Percentiles rank a stretch among this genome's conserved stretches.
phyloP scores from a whole-genome alignment of 768 basidiomycete genomes.

The Sporobolomyces roseus region DNA sequence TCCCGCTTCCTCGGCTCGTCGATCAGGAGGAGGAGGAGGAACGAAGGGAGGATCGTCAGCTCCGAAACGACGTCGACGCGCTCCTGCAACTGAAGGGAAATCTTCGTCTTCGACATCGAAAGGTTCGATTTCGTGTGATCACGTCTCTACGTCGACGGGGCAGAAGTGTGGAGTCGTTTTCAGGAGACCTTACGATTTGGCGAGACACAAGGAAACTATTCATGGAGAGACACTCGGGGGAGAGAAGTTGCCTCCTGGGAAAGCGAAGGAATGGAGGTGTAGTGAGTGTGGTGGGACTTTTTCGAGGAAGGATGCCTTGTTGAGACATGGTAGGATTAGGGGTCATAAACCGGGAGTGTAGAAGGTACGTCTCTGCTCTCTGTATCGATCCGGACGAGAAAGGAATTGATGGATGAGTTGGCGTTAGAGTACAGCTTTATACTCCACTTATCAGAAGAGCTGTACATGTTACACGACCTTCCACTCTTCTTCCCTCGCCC shows the following conservation, averaged over 20 bases:
- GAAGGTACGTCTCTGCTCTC: background rate
- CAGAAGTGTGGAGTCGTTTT: slow-evolving; percentile 37
- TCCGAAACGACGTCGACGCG: slow-evolving; percentile 21
- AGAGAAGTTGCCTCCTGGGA: slow-evolving; percentile 26
- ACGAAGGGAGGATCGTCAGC: background rate
- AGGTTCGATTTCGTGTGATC: slow-evolving; percentile 28
- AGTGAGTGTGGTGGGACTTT: slow-evolving; percentile 33
- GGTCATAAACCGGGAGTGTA: slow-evolving; percentile 17
- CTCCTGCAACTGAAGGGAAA: background rate
- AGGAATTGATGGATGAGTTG: too few relatives aligned
- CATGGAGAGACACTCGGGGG: slow-evolving; percentile 37
- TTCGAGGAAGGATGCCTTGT: slow-evolving; percentile 35
- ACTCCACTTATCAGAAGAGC: too few relatives aligned
- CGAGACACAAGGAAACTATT: slow-evolving; percentile 45
- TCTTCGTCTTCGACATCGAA: background rate
- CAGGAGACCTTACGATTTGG: slow-evolving; percentile 45
- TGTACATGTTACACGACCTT: too few relatives aligned
- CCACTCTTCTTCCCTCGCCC: background rate
- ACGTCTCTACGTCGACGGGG: slow-evolving; percentile 6
- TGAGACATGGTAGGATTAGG: slow-evolving; percentile 32
- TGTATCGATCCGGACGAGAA: too few relatives aligned
- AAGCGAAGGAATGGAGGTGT: slow-evolving; percentile 38
- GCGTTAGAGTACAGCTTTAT: too few relatives aligned
- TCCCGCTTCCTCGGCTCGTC: slow-evolving; percentile 4
- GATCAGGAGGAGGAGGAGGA: background rate